These are phyloP conservation scores for Linum tenue DNA, from an alignment of 345 rosid genomes.

Conservation along the genomic window DNA sequence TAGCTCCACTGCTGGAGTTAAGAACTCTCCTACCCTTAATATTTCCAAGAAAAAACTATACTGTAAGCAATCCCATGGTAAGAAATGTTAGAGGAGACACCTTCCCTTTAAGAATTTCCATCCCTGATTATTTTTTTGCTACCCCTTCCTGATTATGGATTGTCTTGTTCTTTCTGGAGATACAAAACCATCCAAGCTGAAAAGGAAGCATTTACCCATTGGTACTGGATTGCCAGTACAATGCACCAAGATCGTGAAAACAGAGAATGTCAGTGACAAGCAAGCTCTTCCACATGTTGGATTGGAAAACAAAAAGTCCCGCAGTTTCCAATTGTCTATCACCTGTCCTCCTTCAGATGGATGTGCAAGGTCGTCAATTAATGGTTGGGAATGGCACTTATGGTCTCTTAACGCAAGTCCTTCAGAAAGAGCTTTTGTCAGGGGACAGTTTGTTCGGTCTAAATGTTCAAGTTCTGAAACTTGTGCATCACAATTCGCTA, in stretches of 20 bases:
- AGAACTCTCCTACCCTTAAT: conserved; percentile 22
- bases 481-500: conserved; percentile 33
- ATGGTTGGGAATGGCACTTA: conserved; percentile 89
- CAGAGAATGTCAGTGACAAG: conserved; percentile 24
- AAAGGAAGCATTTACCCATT: conserved; percentile 34
- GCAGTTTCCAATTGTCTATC: conserved; percentile 30
- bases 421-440: conserved; percentile 61
- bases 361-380: conserved; percentile 85
- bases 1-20: conserved; percentile 23
- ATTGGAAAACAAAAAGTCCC: conserved; percentile 19
- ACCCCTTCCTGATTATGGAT: conserved; percentile 2
- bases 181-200: conserved; percentile 33
- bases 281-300: conserved; percentile 24
- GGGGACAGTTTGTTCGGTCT: conserved; percentile 45
- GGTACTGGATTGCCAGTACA: conserved; percentile 20
- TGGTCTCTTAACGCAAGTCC: conserved; percentile 87
- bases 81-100: neutral
- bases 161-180: conserved; percentile 20
- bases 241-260: conserved; percentile 33
- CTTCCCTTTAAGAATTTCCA: neutral
- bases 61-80: conserved; percentile 19
- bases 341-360: conserved; percentile 66
- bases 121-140: neutral
- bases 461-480: conserved; percentile 39
- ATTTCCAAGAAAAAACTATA: conserved; percentile 29